These are phyloP conservation scores for Rhodotorula babjevae DNA, from an alignment of 768 basidiomycete species.

Conservation along the genomic window DNA sequence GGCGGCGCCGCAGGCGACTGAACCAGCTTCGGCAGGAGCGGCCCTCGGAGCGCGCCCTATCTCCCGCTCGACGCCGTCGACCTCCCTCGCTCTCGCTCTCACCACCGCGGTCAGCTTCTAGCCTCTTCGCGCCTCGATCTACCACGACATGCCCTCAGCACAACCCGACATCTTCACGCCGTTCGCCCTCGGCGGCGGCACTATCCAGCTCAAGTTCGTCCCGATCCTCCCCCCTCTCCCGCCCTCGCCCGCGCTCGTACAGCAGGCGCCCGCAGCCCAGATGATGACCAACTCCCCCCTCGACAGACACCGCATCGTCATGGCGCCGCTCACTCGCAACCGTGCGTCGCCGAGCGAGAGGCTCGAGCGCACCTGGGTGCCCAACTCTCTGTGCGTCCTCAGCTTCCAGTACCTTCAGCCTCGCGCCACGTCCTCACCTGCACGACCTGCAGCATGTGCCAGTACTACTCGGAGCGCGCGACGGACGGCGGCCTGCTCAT, in stretches of 20 bases:
- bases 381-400: slow-evolving; percentile 27
- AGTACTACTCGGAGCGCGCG: slow-evolving; percentile 42
- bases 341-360: neutral
- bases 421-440: slow-evolving; percentile 2
- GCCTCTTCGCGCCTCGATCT: no score
- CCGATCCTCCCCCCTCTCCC: no score
- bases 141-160: neutral
- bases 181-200: slow-evolving; percentile 5
- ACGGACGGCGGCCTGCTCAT: slow-evolving; percentile 55
- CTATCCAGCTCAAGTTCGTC: slow-evolving; percentile 7
- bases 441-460: slow-evolving; percentile 5
- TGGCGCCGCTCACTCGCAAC: slow-evolving; percentile 42
- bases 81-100: no score
- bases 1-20: no score
- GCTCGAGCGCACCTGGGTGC: slow-evolving; percentile 18
- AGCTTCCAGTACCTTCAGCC: slow-evolving; percentile 14
- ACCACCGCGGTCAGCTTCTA: no score
- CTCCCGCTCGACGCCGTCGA: no score
- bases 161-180: slow-evolving; percentile 7
- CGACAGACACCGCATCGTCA: slow-evolving; percentile 31
- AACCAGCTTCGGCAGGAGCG: no score
- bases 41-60: no score
- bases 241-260: no score
- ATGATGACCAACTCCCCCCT: neutral
- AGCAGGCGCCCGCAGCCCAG: neutral